These are phyloP conservation scores for Elongisporangium senticosum DNA, from an alignment of 352 stramenopile species.

Conservation along the genomic window DNA sequence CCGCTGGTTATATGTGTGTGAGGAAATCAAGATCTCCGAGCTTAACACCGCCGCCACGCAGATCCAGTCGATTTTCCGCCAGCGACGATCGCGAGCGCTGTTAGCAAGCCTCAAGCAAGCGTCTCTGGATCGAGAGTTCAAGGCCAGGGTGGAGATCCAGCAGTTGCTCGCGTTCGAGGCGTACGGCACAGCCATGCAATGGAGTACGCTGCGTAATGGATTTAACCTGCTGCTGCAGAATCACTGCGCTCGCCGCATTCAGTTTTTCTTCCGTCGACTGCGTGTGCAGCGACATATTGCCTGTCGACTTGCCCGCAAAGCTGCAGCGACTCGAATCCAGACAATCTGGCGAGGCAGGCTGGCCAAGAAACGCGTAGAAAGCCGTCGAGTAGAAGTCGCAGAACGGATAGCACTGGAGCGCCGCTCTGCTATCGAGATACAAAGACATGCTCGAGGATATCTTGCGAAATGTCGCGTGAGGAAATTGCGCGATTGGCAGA, in stretches of 20 bases:
- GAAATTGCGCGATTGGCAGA: constrained; percentile 12
- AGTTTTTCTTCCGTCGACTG: constrained; percentile 44
- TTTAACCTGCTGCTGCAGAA: constrained; percentile 50
- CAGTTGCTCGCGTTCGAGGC: constrained; percentile 50
- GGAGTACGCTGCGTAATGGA: constrained; percentile 46
- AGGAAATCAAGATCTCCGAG: constrained; percentile 14
- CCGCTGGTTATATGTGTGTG: constrained; percentile 18
- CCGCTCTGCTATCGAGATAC: constrained; percentile 20
- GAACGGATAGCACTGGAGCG: constrained; percentile 12
- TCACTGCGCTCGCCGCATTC: constrained; percentile 34
- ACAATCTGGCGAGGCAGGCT: constrained; percentile 21
- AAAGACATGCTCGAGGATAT: constrained; percentile 17
- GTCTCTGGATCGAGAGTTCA: constrained; percentile 32
- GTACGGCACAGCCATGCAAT: constrained; percentile 47
- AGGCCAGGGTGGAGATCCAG: constrained; percentile 32
- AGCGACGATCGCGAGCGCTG: constrained; percentile 27
- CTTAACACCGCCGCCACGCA: constrained; percentile 22
- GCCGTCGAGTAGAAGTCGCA: constrained; percentile 4
- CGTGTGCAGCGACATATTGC: constrained; percentile 22
- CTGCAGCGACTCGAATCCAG: constrained; percentile 30
- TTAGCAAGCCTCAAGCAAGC: constrained; percentile 30
- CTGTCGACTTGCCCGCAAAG: constrained; percentile 9
- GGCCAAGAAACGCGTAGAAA: constrained; percentile 15
- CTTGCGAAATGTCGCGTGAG: constrained; percentile 15
- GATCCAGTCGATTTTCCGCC: constrained; percentile 41